Evolutionary conservation across 257 asterid genomes (phyloP).

Genomic region (Solanum virginianum): DNA sequence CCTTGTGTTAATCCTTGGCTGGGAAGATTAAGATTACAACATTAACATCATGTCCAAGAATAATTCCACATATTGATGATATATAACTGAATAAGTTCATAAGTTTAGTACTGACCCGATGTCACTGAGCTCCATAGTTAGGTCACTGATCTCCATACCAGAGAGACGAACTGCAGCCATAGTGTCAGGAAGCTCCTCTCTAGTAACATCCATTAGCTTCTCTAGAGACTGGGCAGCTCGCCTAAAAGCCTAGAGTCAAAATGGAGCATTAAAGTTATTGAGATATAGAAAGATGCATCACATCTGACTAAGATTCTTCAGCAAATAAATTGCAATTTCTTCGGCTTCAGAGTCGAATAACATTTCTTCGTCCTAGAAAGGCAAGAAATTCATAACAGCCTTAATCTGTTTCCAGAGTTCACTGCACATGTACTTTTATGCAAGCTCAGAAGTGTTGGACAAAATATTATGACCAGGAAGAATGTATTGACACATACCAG

Average conservation of each 20-base stretch:
- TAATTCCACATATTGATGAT: background rate
- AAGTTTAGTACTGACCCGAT: conserved; percentile 40
- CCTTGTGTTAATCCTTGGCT: conserved; percentile 84
- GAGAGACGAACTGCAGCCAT: conserved; percentile 94
- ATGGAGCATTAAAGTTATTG: background rate
- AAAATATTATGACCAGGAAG: background rate
- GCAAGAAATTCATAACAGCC: background rate
- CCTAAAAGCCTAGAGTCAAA: conserved; percentile 55
- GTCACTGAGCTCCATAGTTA: conserved; percentile 91
- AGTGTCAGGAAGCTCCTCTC: conserved; percentile 89
- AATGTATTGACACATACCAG: conserved; percentile 39
- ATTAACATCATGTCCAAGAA: background rate
- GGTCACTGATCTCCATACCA: conserved; percentile 92
- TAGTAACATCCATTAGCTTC: conserved; percentile 66
- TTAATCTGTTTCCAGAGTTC: background rate
- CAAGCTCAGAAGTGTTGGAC: background rate
- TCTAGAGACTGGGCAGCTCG: conserved; percentile 74
- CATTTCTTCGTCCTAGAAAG: background rate
- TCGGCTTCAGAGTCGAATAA: background rate
- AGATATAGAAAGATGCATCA: background rate
- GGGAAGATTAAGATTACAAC: background rate
- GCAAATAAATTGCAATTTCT: background rate
- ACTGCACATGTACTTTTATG: background rate
- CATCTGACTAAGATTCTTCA: background rate
- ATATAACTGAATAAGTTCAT: background rate